Conservation (phyloP, 768 basidiomycete genomes). For the Tylopilus felleus region DNA sequence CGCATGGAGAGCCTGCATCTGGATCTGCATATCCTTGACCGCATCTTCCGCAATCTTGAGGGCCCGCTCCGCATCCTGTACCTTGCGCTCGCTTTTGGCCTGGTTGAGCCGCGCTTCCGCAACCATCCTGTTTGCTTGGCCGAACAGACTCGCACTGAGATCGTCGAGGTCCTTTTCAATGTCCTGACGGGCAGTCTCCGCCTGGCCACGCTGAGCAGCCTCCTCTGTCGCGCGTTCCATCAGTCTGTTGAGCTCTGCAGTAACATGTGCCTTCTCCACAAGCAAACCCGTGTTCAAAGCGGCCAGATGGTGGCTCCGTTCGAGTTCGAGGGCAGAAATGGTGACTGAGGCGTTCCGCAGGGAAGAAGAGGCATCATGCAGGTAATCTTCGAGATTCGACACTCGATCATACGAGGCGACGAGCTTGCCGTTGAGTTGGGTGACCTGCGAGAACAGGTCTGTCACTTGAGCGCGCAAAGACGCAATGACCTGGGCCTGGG, state of each 20-base stretch:
- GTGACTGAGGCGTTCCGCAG: constrained; percentile 60
- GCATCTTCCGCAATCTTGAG: constrained; percentile 84
- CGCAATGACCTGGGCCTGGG: constrained; percentile 79
- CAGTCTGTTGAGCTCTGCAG: constrained; percentile 83
- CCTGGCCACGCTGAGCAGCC: constrained; percentile 85
- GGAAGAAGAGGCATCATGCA: constrained; percentile 63
- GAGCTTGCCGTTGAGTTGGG: constrained; percentile 88
- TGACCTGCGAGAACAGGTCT: constrained; percentile 87
- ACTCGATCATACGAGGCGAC: constrained; percentile 89
- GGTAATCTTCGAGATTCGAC: constrained; percentile 87
- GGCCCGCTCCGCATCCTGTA: constrained; percentile 71
- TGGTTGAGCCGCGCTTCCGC: constrained; percentile 75
- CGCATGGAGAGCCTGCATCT: constrained; percentile 72
- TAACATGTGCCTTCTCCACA: constrained; percentile 90
- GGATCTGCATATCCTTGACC: constrained; percentile 76
- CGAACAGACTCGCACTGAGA: constrained; percentile 85
- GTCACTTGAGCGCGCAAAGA: constrained; percentile 79
- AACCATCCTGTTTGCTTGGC: constrained; percentile 97
- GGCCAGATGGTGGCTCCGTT: constrained; percentile 82
- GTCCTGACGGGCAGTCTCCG: constrained; percentile 73
- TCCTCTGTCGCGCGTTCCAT: constrained; percentile 97
- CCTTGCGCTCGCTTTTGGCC: constrained; percentile 70
- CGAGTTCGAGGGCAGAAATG: constrained; percentile 77
- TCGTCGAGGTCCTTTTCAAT: constrained; percentile 96
- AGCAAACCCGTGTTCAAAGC: constrained; percentile 88